Percentiles rank a stretch among this genome's conserved stretches.
These are phyloP conservation scores for Spencermartinsiella ligniputridi DNA, from an alignment of 1,139 yeast species.

Conservation along the genomic window DNA sequence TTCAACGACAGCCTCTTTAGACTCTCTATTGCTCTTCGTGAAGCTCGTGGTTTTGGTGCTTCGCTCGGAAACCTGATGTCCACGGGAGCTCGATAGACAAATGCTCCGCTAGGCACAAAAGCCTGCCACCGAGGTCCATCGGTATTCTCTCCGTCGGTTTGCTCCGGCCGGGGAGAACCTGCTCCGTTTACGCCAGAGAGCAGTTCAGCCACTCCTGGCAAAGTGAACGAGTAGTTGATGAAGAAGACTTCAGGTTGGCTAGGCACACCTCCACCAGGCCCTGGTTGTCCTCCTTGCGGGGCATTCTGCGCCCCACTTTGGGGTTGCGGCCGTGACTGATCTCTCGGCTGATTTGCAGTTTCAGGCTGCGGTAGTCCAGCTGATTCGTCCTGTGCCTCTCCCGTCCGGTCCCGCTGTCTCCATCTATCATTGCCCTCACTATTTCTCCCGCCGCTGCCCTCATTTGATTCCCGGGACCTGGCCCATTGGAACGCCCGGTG, in stretches of 20 bases:
- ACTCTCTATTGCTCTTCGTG: conserved; percentile 28
- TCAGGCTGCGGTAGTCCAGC: not conserved
- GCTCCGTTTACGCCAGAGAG: conserved; percentile 5
- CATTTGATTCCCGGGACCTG: not conserved
- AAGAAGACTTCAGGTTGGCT: conserved; percentile 5
- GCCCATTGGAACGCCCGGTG: not conserved
- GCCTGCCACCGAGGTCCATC: not conserved
- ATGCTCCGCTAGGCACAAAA: conserved; percentile 1
- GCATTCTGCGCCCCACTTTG: not conserved
- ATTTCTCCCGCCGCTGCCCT: not conserved
- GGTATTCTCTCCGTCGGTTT: not conserved
- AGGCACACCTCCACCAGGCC: not conserved
- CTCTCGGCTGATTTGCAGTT: not conserved
- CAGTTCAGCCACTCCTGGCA: conserved; percentile 6
- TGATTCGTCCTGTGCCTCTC: not conserved
- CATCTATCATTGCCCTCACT: too few species aligned
- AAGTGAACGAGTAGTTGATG: conserved; percentile 11
- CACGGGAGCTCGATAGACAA: conserved; percentile 2
- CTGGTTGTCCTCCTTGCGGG: not conserved
- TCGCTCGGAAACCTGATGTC: conserved; percentile 6
- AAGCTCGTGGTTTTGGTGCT: conserved; percentile 28
- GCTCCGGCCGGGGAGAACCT: not conserved
- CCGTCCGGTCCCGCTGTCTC: too few species aligned
- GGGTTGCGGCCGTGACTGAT: too few species aligned
- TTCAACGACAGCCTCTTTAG: conserved; percentile 24